Base-by-base conservation (phyloP, 164 flowering plant species). In the Vitis rupestris region DNA sequence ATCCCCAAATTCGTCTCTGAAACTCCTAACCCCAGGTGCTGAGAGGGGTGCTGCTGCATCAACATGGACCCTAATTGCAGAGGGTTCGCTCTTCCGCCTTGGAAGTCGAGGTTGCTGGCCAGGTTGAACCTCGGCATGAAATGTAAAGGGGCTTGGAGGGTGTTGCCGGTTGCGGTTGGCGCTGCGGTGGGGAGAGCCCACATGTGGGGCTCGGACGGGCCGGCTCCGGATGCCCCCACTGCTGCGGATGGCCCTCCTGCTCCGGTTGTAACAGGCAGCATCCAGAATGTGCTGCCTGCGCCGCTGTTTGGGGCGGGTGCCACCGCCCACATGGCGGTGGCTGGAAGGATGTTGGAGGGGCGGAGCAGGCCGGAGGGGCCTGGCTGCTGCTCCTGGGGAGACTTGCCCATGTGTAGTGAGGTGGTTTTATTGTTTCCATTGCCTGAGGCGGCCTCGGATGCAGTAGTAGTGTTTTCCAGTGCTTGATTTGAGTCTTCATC, bases 1-100 rank as follows among this genome's bases (percentile, higher is more conserved):
- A 91, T 89, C 2, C 97, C 94, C 70, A 92, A 58, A 73, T 91
- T 88, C 1, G 89, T 75, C 11, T 91, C 97, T 0, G 86, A 71
- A 49, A 82, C 74, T 13, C 90, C 88, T 8, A 91, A 62, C 10
- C 94, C 97, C 0, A 88, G 81, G 63, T 86, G 85, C 68, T 83
- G 90, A 8, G 85, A 78, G 0, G 81, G 78, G n/a, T 77, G 84
- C 61, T 83, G 88, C 68, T 85, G 88, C 79, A 85, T 70, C 37
- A 88, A 23, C 90, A 86, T 83, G 6, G 92, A 86, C 9, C 88
- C 88, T 30, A 87, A 66, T 52, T 88, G 96, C 9, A 87, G 55
- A 4, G 80, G 72, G 50, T 77, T 80, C 12, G 76, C 79, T 8
- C 85, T 51, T 0, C 75, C 77, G 2, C 72, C 81, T 72, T 84